phyloP scores from a whole-genome alignment of 371 early-diverging fungal species.

The Mortierella polycephala region DNA sequence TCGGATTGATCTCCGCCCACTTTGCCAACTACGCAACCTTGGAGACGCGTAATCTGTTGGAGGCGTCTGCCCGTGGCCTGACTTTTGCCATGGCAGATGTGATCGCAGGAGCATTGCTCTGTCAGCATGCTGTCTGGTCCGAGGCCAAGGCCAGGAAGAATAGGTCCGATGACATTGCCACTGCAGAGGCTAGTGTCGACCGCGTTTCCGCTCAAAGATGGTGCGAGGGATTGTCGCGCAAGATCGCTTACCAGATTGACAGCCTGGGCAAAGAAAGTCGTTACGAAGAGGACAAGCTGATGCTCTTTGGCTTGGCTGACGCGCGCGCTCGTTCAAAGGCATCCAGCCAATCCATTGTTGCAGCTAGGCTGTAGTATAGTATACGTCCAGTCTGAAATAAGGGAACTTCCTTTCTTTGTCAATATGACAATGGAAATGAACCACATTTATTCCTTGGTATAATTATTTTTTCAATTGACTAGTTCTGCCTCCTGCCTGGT shows the following conservation, averaged over 20 bases:
- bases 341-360: slow-evolving; percentile 7
- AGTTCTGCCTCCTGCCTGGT: slow-evolving; percentile 38
- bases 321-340: slow-evolving; percentile 12
- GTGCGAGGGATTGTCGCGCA: slow-evolving; percentile 41
- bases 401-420: neutral
- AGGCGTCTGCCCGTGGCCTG: slow-evolving; percentile 63
- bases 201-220: slow-evolving; percentile 36
- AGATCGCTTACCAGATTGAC: slow-evolving; percentile 37
- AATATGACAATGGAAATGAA: too few species aligned
- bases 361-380: slow-evolving; percentile 25
- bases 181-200: slow-evolving; percentile 28
- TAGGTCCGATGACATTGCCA: neutral
- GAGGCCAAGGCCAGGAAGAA: slow-evolving; percentile 28
- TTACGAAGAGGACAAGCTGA: slow-evolving; percentile 47
- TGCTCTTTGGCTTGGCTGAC: slow-evolving; percentile 45
- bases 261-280: slow-evolving; percentile 21
- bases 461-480: slow-evolving; percentile 1
- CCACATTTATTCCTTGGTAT: too few species aligned
- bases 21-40: slow-evolving; percentile 41
- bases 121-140: slow-evolving; percentile 66
- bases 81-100: slow-evolving; percentile 64
- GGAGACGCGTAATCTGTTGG: slow-evolving; percentile 45
- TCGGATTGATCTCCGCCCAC: slow-evolving; percentile 40
- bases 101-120: slow-evolving; percentile 59
- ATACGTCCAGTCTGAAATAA: neutral